phyloP scores from a whole-genome alignment of 306 rosid species.

The Inga oerstediana region DNA sequence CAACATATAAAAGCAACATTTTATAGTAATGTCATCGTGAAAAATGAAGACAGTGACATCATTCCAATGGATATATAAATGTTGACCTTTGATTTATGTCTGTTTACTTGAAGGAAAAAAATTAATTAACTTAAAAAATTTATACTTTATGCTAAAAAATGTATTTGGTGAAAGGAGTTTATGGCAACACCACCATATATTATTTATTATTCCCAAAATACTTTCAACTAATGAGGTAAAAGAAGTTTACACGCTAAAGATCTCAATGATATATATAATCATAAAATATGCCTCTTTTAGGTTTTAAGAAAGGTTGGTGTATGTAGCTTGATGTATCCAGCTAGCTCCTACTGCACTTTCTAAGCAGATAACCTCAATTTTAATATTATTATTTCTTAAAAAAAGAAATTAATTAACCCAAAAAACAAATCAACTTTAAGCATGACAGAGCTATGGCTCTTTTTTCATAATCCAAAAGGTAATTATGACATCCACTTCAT shows the following conservation, averaged over 20 bases:
- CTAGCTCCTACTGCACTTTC: constrained; percentile 40
- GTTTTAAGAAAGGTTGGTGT: constrained; percentile 24
- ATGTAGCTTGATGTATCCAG: constrained; percentile 29
- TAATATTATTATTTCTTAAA: constrained; percentile 5
- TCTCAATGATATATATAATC: not conserved
- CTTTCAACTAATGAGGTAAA: constrained; percentile 10
- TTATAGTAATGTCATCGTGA: constrained; percentile 11
- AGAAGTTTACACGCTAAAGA: constrained; percentile 28
- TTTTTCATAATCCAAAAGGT: constrained; percentile 38
- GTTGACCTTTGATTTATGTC: constrained; percentile 13
- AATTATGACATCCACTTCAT: constrained; percentile 40
- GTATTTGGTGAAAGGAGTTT: not conserved
- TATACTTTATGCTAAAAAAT: not conserved
- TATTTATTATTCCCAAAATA: constrained; percentile 10
- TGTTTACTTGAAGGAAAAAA: not conserved
- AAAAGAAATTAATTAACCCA: not conserved
- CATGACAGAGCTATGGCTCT: constrained; percentile 15
- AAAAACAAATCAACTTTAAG: constrained; percentile 36
- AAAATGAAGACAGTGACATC: constrained; percentile 20
- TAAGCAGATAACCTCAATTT: constrained; percentile 23
- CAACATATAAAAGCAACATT: not conserved
- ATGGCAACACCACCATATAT: not conserved
- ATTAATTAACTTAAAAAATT: not conserved
- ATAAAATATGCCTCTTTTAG: constrained; percentile 17
- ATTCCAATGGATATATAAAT: constrained; percentile 21